phyloP scores from a whole-genome alignment of 768 basidiomycete genomes.

The Termitomyces sp. region DNA sequence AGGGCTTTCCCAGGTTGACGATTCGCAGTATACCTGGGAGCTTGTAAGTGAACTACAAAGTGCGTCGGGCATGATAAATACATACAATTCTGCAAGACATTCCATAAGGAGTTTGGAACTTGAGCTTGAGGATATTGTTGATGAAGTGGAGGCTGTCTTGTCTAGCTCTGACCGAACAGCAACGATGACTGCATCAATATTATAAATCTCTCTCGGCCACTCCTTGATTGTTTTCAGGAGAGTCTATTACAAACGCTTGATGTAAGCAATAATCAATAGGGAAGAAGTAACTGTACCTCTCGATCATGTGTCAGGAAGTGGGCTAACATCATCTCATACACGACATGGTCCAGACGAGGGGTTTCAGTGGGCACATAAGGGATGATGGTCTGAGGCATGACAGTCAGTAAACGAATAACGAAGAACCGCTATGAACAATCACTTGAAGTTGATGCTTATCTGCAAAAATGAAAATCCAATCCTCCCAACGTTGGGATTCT shows the following conservation, averaged over 20 bases:
- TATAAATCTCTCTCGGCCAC: constrained; percentile 93
- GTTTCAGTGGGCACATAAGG: constrained; percentile 83
- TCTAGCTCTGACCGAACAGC: constrained; percentile 84
- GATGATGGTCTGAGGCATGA: constrained; percentile 63
- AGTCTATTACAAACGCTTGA: constrained; percentile 38
- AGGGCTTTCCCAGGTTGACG: constrained; percentile 94
- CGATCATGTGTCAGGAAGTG: constrained; percentile 80
- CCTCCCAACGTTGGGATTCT: constrained; percentile 85
- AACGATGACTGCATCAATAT: constrained; percentile 82
- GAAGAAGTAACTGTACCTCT: constrained; percentile 37
- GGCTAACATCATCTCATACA: constrained; percentile 94
- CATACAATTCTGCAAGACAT: constrained; percentile 86
- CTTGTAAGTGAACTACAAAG: neutral
- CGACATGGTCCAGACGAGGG: constrained; percentile 76
- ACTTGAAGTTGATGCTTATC: constrained; percentile 79
- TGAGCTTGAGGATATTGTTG: constrained; percentile 36
- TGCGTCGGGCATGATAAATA: neutral
- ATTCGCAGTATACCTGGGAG: constrained; percentile 73
- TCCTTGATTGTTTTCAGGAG: constrained; percentile 74
- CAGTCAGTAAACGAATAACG: constrained; percentile 3
- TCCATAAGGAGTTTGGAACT: constrained; percentile 79
- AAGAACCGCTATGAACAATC: neutral
- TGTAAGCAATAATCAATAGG: constrained; percentile 1
- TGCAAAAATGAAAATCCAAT: constrained; percentile 91
- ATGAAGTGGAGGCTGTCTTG: constrained; percentile 47